Percentiles rank a stretch among this genome's conserved stretches.
Conservation (phyloP, 2,329 filamentous ascomycete species). For the Epichloe coenophiala region DNA sequence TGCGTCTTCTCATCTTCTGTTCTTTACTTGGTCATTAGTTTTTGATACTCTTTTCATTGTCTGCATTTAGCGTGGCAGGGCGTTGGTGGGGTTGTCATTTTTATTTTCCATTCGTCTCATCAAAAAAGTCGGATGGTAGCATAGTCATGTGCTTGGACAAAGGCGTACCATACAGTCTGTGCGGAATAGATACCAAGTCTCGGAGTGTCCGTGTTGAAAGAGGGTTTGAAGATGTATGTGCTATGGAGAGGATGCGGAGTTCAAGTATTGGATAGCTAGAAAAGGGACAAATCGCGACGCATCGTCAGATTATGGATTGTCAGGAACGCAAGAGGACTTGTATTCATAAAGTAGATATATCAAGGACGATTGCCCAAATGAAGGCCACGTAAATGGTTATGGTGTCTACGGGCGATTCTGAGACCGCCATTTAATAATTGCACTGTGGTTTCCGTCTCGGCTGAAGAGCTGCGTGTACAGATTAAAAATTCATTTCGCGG, state of each 20-base stretch:
- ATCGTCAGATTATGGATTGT: neutral
- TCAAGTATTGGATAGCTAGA: neutral
- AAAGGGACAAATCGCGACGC: neutral
- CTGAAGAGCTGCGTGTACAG: too few species aligned
- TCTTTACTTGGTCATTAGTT: neutral
- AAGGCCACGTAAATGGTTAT: neutral
- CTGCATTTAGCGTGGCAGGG: conserved; percentile 2
- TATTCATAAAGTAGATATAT: neutral
- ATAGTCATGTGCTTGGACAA: neutral
- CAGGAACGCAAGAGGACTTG: neutral
- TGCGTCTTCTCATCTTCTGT: neutral
- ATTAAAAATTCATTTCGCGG: too few species aligned
- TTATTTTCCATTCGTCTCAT: neutral
- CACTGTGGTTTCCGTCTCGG: neutral
- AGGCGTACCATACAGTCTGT: neutral
- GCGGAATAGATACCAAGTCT: neutral
- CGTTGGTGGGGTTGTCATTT: neutral
- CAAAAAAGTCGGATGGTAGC: neutral
- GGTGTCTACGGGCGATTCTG: neutral
- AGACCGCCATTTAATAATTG: neutral
- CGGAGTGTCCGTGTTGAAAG: neutral
- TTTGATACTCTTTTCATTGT: neutral
- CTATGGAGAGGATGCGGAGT: neutral
- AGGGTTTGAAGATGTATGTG: neutral
- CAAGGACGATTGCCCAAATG: neutral